phyloP scores from a whole-genome alignment of 495 filamentous ascomycete species.

The Aspergillus avenaceus region DNA sequence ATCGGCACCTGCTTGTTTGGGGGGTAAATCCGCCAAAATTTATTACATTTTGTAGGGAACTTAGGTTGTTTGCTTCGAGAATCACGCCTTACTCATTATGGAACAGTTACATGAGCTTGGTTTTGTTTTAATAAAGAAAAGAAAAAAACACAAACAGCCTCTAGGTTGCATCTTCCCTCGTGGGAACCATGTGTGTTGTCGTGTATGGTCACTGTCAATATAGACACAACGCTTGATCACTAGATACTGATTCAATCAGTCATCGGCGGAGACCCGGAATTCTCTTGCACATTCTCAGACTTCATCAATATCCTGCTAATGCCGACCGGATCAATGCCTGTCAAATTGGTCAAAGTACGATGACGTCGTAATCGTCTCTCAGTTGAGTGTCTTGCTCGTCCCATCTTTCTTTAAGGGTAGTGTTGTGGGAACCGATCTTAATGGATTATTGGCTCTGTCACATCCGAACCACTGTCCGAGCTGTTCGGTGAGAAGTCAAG shows the following conservation, averaged over 20 bases:
- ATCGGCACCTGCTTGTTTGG: neutral
- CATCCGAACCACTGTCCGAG: neutral
- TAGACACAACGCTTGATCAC: neutral
- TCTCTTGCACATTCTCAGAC: neutral
- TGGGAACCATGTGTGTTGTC: constrained; percentile 4
- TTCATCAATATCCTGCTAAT: neutral
- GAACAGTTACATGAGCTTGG: neutral
- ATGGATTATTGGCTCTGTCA: constrained; percentile 2
- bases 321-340: constrained; percentile 8
- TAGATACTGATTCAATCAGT: neutral
- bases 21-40: neutral
- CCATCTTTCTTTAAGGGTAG: neutral
- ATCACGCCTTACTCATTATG: neutral
- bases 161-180: constrained; percentile 17
- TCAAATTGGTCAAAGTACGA: constrained; percentile 17
- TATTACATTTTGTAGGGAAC: neutral
- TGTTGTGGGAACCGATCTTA: neutral
- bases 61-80: constrained; percentile 3
- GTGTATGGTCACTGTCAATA: neutral
- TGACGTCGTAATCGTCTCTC: constrained; percentile 24
- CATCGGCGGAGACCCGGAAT: neutral
- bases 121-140: no score
- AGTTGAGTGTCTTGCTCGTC: no score
- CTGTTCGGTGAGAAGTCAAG: constrained; percentile 11
- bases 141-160: neutral